Evolutionary conservation across 1,139 yeast genomes (phyloP), one percentile per base, ranked within the genome.

Genomic region (Pichia sp.): DNA sequence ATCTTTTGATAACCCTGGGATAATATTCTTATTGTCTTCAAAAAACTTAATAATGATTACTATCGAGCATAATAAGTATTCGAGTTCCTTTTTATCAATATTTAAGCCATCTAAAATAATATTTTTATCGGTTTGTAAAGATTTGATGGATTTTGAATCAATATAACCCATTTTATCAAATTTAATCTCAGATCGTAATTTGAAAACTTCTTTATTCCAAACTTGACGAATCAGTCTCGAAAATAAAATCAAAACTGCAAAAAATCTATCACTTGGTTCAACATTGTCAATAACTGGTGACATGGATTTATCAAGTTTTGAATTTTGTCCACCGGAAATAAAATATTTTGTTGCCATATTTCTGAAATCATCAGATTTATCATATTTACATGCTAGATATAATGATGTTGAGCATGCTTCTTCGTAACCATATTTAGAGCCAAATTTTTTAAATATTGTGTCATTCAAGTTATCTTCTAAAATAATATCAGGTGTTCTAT

Each of bases 361-460:
- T 56, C 74, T 76, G 61, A 74, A 69, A 1, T 69, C 63, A 60
- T 83, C 88, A 0, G 86, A 70, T 52, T 79, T 77, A 34, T 83
- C 83, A 61, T 80, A 81, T 51, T 87, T 82, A 59, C 96, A 87
- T 1, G 96, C 87, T 53, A 89, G 80, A 60, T 86, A 86, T 53
- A 93, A 73, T 18, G 96, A 87, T 9, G 93, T 84, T 0, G 96
- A 85, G 64, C 97, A 91, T 2, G 96, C 83, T 68, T 93, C 98
- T 27, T 80, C 73, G 28, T 80, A 70, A 25, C 89, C 88, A 60
- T 81, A 83, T 47, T 79, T 74, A 36, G 72, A 68, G 10, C 76
- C 74, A 59, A 81, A 81, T 33, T 78, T 73, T 36, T 73, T 62
- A 51, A 78, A 73, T 0, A 68, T 64, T 30, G 54, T 50, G 54